A percentile compares a stretch with the other conserved stretches of the same genome.
These are phyloP conservation scores for Conringia planisiliqua DNA, from an alignment of 345 rosid genomes.

Conservation along the genomic window DNA sequence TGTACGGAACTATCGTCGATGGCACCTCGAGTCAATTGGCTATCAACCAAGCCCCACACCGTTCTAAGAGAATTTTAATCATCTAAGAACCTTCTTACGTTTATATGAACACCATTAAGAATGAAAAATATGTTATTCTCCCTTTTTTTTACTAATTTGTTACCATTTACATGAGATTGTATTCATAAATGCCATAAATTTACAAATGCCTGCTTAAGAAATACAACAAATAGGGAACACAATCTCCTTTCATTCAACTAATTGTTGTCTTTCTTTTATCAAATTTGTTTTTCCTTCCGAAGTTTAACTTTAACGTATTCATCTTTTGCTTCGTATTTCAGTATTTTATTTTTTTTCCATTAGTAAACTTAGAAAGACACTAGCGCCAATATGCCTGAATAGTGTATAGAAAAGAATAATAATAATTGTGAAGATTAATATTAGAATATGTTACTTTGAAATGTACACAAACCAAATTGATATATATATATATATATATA, in stretches of 20 bases:
- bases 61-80: background rate
- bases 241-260: background rate
- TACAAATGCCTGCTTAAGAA: background rate
- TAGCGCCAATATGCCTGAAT: background rate
- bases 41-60: background rate
- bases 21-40: background rate
- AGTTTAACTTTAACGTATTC: background rate
- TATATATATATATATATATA: background rate
- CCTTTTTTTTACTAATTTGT: background rate
- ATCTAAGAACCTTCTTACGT: background rate
- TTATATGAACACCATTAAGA: background rate
- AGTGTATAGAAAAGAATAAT: background rate
- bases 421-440: background rate
- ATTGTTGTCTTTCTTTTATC: background rate
- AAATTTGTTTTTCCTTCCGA: background rate
- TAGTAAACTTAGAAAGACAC: background rate
- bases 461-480: background rate
- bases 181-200: background rate
- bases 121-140: background rate
- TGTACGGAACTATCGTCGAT: background rate
- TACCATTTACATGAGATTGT: background rate
- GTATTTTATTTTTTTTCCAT: background rate
- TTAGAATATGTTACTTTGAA: background rate
- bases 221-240: constrained; percentile 1
- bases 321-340: background rate